These are phyloP conservation scores for Prunus campanulata DNA, from an alignment of 306 rosid species.

Conservation along the genomic window DNA sequence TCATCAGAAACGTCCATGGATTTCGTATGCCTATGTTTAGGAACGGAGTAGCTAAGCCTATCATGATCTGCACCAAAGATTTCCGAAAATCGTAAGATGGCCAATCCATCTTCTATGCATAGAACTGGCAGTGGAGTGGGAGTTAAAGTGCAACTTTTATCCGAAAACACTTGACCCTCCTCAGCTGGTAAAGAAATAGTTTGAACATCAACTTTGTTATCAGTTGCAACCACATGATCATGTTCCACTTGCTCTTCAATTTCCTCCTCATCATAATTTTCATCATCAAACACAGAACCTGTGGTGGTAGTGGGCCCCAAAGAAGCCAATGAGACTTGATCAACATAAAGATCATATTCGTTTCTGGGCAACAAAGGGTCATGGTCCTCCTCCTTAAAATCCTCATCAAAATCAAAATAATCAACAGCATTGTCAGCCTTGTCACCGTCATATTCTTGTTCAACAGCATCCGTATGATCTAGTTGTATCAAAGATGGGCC, in stretches of 20 bases:
- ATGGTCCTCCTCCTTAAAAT: constrained; percentile 74
- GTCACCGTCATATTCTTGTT: constrained; percentile 65
- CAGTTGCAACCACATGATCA: constrained; percentile 1
- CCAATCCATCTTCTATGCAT: constrained; percentile 69
- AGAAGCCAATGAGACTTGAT: constrained; percentile 42
- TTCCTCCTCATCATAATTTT: constrained; percentile 71
- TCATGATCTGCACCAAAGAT: constrained; percentile 44
- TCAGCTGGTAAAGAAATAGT: constrained; percentile 17
- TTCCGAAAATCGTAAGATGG: constrained; percentile 74
- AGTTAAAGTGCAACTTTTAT: background rate
- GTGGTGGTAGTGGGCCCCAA: constrained; percentile 10
- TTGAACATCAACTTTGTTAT: constrained; percentile 29
- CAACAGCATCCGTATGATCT: constrained; percentile 47
- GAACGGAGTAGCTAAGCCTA: constrained; percentile 39
- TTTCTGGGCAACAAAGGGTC: constrained; percentile 50
- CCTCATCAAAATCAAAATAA: constrained; percentile 89
- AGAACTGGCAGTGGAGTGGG: constrained; percentile 63
- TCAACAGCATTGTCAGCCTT: constrained; percentile 84
- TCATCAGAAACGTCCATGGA: constrained; percentile 43
- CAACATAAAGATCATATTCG: constrained; percentile 39
- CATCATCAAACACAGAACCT: constrained; percentile 33
- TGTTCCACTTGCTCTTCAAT: constrained; percentile 46
- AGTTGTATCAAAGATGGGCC: constrained; percentile 75
- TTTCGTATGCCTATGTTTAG: constrained; percentile 46
- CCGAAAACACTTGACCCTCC: constrained; percentile 43